phyloP scores from a whole-genome alignment of 2,329 filamentous ascomycete genomes.

The Fulvia fulva region DNA sequence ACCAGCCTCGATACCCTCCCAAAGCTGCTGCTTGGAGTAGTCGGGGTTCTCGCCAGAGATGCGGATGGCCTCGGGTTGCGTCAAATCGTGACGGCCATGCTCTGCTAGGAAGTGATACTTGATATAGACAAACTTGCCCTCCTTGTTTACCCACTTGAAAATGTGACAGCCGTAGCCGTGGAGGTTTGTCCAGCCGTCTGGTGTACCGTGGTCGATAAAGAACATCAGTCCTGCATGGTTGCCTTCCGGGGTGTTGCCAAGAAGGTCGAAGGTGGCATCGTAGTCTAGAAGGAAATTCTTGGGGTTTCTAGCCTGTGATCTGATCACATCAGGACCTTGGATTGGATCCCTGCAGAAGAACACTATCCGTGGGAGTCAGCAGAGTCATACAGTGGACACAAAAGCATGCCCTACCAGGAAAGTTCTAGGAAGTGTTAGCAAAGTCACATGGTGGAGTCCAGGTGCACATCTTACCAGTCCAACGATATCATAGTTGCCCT shows the following conservation, averaged over 20 bases:
- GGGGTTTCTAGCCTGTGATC: background rate
- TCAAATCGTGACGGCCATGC: slow-evolving; percentile 45
- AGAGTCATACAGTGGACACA: too few relatives aligned
- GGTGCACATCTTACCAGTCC: background rate
- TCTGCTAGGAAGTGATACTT: slow-evolving; percentile 51
- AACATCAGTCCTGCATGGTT: background rate
- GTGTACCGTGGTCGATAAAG: background rate
- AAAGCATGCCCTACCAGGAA: too few relatives aligned
- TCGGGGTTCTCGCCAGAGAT: slow-evolving; percentile 37
- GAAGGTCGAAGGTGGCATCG: background rate
- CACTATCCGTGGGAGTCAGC: too few relatives aligned
- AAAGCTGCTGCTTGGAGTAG: slow-evolving; percentile 38
- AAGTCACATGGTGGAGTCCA: background rate
- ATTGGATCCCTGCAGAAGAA: background rate
- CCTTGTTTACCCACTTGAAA: slow-evolving; percentile 28
- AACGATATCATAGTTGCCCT: background rate
- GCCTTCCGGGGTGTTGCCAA: background rate
- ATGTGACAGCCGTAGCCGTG: background rate
- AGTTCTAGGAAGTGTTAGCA: background rate
- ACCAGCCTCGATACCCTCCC: slow-evolving; percentile 43
- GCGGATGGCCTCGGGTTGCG: slow-evolving; percentile 34
- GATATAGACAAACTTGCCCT: slow-evolving; percentile 49
- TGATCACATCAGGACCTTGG: background rate
- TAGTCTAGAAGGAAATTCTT: background rate
- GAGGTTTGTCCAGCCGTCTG: background rate